A percentile compares a stretch with the other conserved stretches of the same genome.
phyloP scores from a whole-genome alignment of 2,329 filamentous ascomycete species.

The Exophiala viscosa region DNA sequence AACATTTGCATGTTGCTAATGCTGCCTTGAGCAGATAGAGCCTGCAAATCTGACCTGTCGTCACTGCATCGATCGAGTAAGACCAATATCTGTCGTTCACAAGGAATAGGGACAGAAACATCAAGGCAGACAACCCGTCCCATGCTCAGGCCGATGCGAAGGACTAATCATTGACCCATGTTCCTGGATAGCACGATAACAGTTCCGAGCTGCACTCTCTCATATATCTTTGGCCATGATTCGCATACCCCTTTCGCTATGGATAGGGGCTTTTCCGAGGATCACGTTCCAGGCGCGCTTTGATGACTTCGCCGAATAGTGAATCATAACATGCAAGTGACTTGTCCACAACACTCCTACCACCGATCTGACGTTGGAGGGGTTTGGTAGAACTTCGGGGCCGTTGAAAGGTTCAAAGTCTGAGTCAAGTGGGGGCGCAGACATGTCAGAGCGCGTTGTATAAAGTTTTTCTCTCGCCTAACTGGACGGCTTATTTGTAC shows the following conservation, averaged over 20 bases:
- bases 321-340: neutral
- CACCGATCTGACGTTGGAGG: neutral
- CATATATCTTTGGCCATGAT: no score
- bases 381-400: neutral
- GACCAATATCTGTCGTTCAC: neutral
- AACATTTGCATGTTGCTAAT: neutral
- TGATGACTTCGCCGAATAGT: no score
- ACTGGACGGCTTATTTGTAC: neutral
- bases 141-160: no score
- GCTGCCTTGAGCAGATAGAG: neutral
- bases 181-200: no score
- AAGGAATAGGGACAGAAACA: neutral
- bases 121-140: no score
- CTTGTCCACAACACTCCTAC: neutral
- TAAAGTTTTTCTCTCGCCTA: slow-evolving; percentile 2
- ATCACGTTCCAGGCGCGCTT: no score
- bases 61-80: neutral
- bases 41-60: neutral
- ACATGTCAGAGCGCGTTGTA: slow-evolving; percentile 9
- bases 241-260: no score
- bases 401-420: slow-evolving; percentile 5
- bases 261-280: no score
- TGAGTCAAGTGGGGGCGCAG: slow-evolving; percentile 16
- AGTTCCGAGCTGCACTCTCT: no score
- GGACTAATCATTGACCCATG: no score